Percentiles rank a stretch among this genome's conserved stretches.
Evolutionary conservation across 176 grass and related monocot genomes (phyloP).

Genomic region (Otatea glauca): DNA sequence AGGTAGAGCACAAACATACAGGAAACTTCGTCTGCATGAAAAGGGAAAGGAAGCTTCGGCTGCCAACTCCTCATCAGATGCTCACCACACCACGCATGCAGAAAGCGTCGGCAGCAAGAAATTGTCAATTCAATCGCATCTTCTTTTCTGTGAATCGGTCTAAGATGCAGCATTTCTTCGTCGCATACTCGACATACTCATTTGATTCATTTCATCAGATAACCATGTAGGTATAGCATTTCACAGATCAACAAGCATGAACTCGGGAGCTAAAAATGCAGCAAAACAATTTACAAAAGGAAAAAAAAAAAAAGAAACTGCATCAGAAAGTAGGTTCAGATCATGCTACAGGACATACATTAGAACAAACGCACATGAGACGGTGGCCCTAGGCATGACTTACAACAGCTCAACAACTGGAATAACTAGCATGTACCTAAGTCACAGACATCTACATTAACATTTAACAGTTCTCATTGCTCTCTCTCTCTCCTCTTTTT

Average conservation of each 20-base stretch:
- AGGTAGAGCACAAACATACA: neutral
- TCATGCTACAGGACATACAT: conserved; percentile 32
- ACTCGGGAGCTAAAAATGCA: neutral
- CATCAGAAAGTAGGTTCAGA: conserved; percentile 34
- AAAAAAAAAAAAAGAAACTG: neutral
- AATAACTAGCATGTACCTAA: neutral
- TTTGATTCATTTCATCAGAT: neutral
- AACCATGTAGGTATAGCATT: neutral
- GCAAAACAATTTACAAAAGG: neutral
- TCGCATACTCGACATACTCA: neutral
- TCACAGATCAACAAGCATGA: neutral
- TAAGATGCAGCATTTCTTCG: neutral
- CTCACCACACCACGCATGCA: conserved; percentile 11
- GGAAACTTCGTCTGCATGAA: neutral
- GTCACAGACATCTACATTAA: too few species aligned
- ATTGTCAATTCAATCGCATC: neutral
- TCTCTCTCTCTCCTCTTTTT: conserved; percentile 28
- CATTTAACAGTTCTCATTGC: neutral
- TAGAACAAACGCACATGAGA: neutral
- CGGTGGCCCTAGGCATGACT: conserved; percentile 1
- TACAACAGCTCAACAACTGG: conserved; percentile 45
- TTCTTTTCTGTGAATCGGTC: neutral
- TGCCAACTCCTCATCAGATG: conserved; percentile 9
- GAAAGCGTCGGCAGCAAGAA: neutral
- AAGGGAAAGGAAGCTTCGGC: conserved; percentile 12